These are phyloP conservation scores for Cymbopogon flexuosus DNA, from an alignment of 202 grass and related monocot species.

Conservation along the genomic window DNA sequence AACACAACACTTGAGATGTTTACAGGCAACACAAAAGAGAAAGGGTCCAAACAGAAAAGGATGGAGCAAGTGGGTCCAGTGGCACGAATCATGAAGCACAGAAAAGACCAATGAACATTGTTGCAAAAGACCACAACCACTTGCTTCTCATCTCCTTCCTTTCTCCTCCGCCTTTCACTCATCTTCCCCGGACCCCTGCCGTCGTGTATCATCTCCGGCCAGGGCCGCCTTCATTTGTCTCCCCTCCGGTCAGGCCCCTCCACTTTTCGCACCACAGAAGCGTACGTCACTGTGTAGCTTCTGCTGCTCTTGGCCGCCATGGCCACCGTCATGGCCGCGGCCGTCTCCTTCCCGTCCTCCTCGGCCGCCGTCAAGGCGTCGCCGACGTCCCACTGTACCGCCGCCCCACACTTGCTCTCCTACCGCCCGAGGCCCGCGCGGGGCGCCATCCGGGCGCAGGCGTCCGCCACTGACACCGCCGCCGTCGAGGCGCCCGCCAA, in stretches of 20 bases:
- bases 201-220: neutral
- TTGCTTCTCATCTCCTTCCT: slow-evolving; percentile 33
- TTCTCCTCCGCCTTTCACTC: slow-evolving; percentile 45
- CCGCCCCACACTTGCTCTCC: slow-evolving; percentile 29
- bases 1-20: neutral
- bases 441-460: slow-evolving; percentile 40
- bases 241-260: neutral
- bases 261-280: neutral
- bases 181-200: neutral
- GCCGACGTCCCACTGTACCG: neutral
- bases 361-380: slow-evolving; percentile 12
- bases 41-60: neutral
- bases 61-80: neutral
- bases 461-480: slow-evolving; percentile 26
- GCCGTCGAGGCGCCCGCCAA: slow-evolving; percentile 21
- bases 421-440: neutral
- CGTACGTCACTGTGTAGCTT: neutral
- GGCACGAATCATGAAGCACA: neutral
- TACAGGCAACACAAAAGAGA: too few relatives aligned
- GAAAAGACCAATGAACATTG: neutral
- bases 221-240: neutral
- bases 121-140: slow-evolving; percentile 20
- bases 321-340: slow-evolving; percentile 49
- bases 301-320: neutral
- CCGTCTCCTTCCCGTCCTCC: slow-evolving; percentile 33